Conservation (phyloP, 345 rosid genomes). For the Cardamine resedifolia region DNA sequence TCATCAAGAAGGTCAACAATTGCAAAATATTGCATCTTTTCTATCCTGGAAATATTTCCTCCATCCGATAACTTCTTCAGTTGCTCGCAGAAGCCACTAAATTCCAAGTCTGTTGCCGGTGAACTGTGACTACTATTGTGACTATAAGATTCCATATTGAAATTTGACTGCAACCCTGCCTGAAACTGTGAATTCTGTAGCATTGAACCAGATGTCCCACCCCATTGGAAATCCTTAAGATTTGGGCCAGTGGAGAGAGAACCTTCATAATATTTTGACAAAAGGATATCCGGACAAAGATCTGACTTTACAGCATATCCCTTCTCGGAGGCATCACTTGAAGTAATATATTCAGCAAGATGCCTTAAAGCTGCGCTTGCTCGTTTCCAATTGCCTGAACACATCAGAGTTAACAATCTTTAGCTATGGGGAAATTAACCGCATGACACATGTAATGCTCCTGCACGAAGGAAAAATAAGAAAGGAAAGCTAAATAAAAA, state of each 20-base stretch:
- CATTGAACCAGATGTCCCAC: conserved; percentile 48
- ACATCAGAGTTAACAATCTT: conserved; percentile 47
- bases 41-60: conserved; percentile 44
- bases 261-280: conserved; percentile 75
- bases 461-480: conserved; percentile 41
- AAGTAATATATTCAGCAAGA: conserved; percentile 58
- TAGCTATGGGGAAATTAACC: conserved; percentile 38
- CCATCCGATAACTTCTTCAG: conserved; percentile 53
- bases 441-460: conserved; percentile 28
- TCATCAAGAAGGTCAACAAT: conserved; percentile 70
- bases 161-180: conserved; percentile 40
- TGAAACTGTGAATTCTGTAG: conserved; percentile 51
- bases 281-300: conserved; percentile 58
- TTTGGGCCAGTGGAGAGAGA: conserved; percentile 47
- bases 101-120: conserved; percentile 52
- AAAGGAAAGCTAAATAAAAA: conserved; percentile 43
- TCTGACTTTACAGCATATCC: conserved; percentile 34
- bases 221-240: conserved; percentile 59
- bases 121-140: conserved; percentile 41
- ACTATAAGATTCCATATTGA: conserved; percentile 40
- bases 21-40: conserved; percentile 70
- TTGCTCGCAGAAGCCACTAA: conserved; percentile 51
- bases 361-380: conserved; percentile 73
- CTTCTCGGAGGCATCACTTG: conserved; percentile 43
- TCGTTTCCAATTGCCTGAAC: conserved; percentile 87